phyloP scores from a whole-genome alignment of 2,329 filamentous ascomycete genomes.

The Fusarium sp. region DNA sequence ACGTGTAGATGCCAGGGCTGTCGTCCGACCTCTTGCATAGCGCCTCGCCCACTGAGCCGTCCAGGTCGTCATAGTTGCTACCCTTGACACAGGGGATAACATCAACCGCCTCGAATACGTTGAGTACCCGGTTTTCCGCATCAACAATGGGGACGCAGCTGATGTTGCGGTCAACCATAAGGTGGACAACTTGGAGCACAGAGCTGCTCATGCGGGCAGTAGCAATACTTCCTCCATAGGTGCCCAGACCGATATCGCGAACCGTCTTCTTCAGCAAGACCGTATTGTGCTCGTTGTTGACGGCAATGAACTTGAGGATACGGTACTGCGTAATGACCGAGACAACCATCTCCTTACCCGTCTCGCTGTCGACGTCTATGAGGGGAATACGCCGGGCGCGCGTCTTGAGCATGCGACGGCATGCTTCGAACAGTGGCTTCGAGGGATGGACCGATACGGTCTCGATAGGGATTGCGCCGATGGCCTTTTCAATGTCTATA shows the following conservation, averaged over 20 bases:
- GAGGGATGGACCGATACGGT: conserved; percentile 96
- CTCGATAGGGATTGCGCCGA: conserved; percentile 90
- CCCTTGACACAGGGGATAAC: conserved; percentile 97
- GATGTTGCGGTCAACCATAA: conserved; percentile 93
- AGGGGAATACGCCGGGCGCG: conserved; percentile 93
- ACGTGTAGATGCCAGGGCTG: conserved; percentile 97
- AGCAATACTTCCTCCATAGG: conserved; percentile 79
- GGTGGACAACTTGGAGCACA: conserved; percentile 93
- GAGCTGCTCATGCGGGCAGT: conserved; percentile 90
- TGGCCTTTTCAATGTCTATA: conserved; percentile 92
- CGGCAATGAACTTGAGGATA: conserved; percentile 97
- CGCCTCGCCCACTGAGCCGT: conserved; percentile 87
- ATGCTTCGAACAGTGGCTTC: conserved; percentile 92
- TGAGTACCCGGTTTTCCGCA: conserved; percentile 80
- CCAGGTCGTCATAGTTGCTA: conserved; percentile 90
- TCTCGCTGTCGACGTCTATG: conserved; percentile 94
- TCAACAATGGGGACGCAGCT: conserved; percentile 95
- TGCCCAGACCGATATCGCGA: conserved; percentile 85
- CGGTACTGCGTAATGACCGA: conserved; percentile 98
- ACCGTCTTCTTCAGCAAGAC: conserved; percentile 89
- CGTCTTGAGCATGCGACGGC: conserved; percentile 92
- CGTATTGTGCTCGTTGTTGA: conserved; percentile 88
- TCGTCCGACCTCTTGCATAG: conserved; percentile 88
- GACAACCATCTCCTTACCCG: conserved; percentile 89
- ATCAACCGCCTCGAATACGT: conserved; percentile 98